Base-by-base conservation (phyloP, 257 asterid genomes). In the Paraleonurus japonicus region DNA sequence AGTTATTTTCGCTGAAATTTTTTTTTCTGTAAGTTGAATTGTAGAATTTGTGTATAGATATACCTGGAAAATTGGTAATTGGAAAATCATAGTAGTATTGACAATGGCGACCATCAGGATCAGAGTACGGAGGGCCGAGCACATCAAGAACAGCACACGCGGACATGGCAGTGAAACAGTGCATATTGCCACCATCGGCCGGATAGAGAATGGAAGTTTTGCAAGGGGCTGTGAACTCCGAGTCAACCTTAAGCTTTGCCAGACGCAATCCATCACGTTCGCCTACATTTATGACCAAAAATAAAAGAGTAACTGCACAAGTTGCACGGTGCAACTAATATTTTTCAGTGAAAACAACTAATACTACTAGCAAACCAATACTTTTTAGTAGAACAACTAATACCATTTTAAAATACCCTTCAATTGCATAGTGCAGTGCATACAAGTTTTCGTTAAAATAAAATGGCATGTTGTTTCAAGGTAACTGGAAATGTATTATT, bases 81-180 rank as follows among this genome's bases (percentile, higher is more conserved):
- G 96, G 97, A 68, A 72, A 78, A 54, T 92, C 97, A 15, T 43
- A 24, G 70, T 85, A 92, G 79, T 87, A 90, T 67, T 90, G 92
- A 71, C 96, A 92, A 65, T 90, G 97, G 27, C 98, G 98, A 37
- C 97, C 98, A 19, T 90, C 88, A 0, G 89, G 83, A 65, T 92
- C 98, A 53, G 81, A 74, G 51, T 92, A 92, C 1, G 98, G 98
- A 9, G 98, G 98, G 57, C 96, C 98, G 2, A 92, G 93, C 69
- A 92, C 98, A 20, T 92, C 98, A 1, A 92, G 89, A 17, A 92
- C 89, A 0, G 98, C 97, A 7, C 98, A 92, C 0, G 98, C 88
- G 0, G 97, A 85, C 83, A 32, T 78, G 53, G 97, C 98, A 1
- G 93, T 88, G 81, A 90, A 88, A 61, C 90, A 78, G 73, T 92